Evolutionary conservation across 306 rosid species (phyloP).

Genomic region (Casuarina glauca): DNA sequence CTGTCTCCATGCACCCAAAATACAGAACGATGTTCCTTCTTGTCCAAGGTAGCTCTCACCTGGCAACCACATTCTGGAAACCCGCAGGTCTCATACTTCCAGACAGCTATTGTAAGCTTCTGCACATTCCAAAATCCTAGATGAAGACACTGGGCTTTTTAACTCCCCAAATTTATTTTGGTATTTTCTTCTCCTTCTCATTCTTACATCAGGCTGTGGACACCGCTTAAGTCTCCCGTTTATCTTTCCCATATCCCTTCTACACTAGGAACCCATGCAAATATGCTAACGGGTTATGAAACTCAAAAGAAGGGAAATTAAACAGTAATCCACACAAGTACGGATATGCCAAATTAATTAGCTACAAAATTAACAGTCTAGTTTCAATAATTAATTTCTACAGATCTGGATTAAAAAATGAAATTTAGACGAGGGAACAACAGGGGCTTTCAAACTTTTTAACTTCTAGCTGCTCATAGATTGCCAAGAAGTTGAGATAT

Average conservation of each 20-base stretch:
- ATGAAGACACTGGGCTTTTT: neutral
- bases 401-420: neutral
- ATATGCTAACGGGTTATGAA: neutral
- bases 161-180: neutral
- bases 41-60: neutral
- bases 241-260: neutral
- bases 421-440: neutral
- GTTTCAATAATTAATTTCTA: neutral
- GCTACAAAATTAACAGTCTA: neutral
- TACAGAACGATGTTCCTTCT: neutral
- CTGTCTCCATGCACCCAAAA: constrained; percentile 4
- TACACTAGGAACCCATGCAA: neutral
- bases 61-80: constrained; percentile 5
- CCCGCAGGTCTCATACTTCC: neutral
- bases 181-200: neutral
- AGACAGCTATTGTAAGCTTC: neutral
- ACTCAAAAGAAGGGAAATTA: neutral
- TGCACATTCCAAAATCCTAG: neutral
- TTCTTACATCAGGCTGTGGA: neutral
- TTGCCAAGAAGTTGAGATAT: neutral
- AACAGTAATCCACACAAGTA: neutral
- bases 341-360: neutral
- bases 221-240: neutral
- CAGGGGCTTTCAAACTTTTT: neutral
- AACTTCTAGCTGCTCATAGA: neutral